Base-by-base conservation (phyloP, 768 basidiomycete species). In the Auricularia cornea region DNA sequence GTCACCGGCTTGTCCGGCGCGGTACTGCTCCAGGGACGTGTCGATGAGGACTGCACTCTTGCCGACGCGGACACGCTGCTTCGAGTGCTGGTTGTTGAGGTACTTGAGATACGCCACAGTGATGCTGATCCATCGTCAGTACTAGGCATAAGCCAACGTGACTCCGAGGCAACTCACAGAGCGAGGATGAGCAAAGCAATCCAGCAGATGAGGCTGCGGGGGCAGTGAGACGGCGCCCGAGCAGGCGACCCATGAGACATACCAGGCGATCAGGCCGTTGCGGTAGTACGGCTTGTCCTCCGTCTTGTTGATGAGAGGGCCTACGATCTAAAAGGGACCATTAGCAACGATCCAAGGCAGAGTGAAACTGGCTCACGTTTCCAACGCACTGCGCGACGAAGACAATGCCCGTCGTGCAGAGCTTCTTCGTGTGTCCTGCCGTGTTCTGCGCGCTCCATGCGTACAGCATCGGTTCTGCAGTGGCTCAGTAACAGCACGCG, bases 301-400 rank as follows among this genome's bases (percentile, higher is more conserved):
- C 23, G 54, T 57, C 63, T 63, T 38, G 59, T 62, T 18, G 63
- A 62, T 30, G 57, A 44, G 59, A 59, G 61, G 23, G 20, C 54
- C 54, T 20, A 57, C 54, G 54, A 57, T 77, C 31, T 32, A 60
- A 26, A 57, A 11, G 2, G 26, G 44, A 10, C 11, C 18, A 8
- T 67, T 23, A 60, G 60, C 28, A 14, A 3, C 14, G 29, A 30
- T 30, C 31, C 18, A 23, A 1, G 31, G 18, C 3, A 10, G 10
- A 64, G 57, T 3, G 52, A 44, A 54, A 38, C 10, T 33, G n/a
- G 59, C 73, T 64, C 61, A 77, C 77, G 65, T 80, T 80, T 20
- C 79, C 80, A 14, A 74, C 77, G 56, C 79, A 80, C 62, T 79
- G 77, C 2, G 77, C 80, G n/a, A 78, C 73, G 64, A 81, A 81